Evolutionary conservation across 805 yeast species (phyloP).

Genomic region (Wickerhamomyces bovis): DNA sequence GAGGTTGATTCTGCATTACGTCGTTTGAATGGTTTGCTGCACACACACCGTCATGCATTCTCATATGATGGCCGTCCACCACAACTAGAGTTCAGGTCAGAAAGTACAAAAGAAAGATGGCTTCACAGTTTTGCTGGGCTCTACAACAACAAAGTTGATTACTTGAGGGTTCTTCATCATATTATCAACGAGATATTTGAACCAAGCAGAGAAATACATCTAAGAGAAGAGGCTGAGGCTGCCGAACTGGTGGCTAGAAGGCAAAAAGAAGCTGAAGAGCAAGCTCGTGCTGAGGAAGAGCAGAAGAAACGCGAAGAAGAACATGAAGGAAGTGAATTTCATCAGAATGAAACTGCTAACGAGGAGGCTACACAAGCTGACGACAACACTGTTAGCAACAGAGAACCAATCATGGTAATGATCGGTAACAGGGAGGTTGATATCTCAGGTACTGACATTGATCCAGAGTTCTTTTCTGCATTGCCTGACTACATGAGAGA

Average conservation of each 20-base stretch:
- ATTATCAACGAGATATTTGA: constrained; percentile 43
- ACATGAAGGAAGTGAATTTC: constrained; percentile 17
- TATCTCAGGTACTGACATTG: constrained; percentile 85
- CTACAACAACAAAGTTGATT: constrained; percentile 19
- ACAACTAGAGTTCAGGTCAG: background rate
- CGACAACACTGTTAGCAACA: background rate
- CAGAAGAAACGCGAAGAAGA: constrained; percentile 23
- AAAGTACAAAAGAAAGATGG: background rate
- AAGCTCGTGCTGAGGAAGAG: constrained; percentile 24
- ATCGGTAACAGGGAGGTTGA: constrained; percentile 79
- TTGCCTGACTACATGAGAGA: constrained; percentile 90
- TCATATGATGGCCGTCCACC: background rate
- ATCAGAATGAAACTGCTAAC: constrained; percentile 6
- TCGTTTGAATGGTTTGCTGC: background rate
- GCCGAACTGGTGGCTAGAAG: constrained; percentile 23
- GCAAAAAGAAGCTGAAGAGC: constrained; percentile 24
- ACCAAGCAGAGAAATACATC: constrained; percentile 36
- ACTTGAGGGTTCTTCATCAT: constrained; percentile 31
- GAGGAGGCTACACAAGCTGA: constrained; percentile 7
- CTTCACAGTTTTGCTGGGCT: background rate
- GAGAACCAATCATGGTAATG: constrained; percentile 57
- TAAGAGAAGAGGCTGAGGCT: constrained; percentile 21
- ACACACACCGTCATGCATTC: background rate
- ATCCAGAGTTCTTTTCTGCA: constrained; percentile 84
- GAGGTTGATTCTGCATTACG: background rate